A percentile compares a stretch with the other conserved stretches of the same genome.
These are phyloP conservation scores for Begonia masoniana DNA, from an alignment of 306 rosid species.

Conservation along the genomic window DNA sequence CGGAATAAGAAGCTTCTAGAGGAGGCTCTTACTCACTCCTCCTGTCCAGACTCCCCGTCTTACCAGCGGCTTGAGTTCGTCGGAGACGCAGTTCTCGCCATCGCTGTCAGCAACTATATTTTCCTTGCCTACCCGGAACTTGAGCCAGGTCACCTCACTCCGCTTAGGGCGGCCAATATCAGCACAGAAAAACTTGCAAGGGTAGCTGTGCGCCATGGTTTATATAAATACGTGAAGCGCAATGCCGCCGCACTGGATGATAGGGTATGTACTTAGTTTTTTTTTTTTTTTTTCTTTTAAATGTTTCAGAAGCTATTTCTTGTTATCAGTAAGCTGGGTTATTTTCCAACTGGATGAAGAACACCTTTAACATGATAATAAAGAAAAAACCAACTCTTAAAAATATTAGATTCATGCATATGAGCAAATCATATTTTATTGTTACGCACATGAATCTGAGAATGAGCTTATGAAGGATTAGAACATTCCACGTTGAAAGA, in stretches of 20 bases:
- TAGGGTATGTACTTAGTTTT: slow-evolving; percentile 11
- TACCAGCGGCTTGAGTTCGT: slow-evolving; percentile 67
- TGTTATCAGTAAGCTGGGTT: background rate
- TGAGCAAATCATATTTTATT: too few species aligned
- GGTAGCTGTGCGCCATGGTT: slow-evolving; percentile 36
- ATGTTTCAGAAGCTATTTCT: background rate
- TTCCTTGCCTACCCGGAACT: slow-evolving; percentile 29
- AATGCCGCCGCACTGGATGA: slow-evolving; percentile 16
- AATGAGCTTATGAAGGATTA: too few species aligned
- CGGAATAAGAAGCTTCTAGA: slow-evolving; percentile 38
- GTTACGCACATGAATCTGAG: too few species aligned
- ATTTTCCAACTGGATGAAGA: too few species aligned
- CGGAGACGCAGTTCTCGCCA: slow-evolving; percentile 52
- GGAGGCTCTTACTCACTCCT: slow-evolving; percentile 67
- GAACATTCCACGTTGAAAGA: too few species aligned
- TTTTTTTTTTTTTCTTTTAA: background rate
- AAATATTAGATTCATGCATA: too few species aligned
- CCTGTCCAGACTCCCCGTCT: slow-evolving; percentile 15
- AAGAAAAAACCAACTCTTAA: too few species aligned
- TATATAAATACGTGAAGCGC: slow-evolving; percentile 33
- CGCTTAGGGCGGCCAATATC: slow-evolving; percentile 53
- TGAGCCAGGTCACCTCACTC: slow-evolving; percentile 40
- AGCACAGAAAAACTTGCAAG: slow-evolving; percentile 88
- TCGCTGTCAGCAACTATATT: slow-evolving; percentile 32
- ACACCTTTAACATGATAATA: too few species aligned